These are phyloP conservation scores for Chlorella sp. DNA, from an alignment of 139 green algal species.

Conservation along the genomic window DNA sequence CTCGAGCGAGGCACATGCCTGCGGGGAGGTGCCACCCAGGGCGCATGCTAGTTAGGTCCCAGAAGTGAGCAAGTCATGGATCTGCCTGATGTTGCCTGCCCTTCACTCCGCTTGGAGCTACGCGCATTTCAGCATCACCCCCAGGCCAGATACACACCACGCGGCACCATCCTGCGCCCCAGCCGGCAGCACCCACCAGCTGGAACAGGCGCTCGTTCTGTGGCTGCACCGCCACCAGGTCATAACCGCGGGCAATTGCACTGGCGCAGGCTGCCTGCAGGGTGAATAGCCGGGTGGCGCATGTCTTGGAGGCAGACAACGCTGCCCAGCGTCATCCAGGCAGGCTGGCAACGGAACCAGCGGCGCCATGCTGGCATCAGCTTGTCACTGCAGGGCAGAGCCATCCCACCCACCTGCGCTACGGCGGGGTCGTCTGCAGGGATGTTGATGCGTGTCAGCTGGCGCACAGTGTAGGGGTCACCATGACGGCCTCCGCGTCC, in stretches of 20 bases:
- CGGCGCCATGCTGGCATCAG: too few relatives aligned
- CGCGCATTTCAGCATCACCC: too few relatives aligned
- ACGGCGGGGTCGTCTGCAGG: conserved; percentile 40
- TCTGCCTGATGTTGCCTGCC: too few relatives aligned
- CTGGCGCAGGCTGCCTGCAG: conserved; percentile 30
- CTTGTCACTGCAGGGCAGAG: too few relatives aligned
- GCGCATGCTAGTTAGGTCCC: too few relatives aligned
- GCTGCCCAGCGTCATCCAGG: too few relatives aligned
- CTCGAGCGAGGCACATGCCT: conserved; percentile 63
- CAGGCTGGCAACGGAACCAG: too few relatives aligned
- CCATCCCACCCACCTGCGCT: conserved; percentile 15
- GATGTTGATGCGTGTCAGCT: conserved; percentile 64
- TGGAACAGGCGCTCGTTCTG: conserved; percentile 51
- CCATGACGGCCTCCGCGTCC: not conserved
- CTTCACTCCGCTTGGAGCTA: too few relatives aligned
- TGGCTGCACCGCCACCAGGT: conserved; percentile 71
- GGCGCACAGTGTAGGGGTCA: conserved; percentile 32
- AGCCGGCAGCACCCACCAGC: conserved; percentile 43
- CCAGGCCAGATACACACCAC: too few relatives aligned
- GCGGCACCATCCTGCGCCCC: too few relatives aligned
- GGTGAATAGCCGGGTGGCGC: not conserved
- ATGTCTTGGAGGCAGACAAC: not conserved
- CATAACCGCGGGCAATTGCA: conserved; percentile 53
- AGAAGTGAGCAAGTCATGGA: too few relatives aligned
- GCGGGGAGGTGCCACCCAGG: too few relatives aligned